Percentiles rank a stretch among this genome's conserved stretches.
Evolutionary conservation across 1,284 basidiomycete genomes (phyloP).

Genomic region (Takashimella tepidaria): DNA sequence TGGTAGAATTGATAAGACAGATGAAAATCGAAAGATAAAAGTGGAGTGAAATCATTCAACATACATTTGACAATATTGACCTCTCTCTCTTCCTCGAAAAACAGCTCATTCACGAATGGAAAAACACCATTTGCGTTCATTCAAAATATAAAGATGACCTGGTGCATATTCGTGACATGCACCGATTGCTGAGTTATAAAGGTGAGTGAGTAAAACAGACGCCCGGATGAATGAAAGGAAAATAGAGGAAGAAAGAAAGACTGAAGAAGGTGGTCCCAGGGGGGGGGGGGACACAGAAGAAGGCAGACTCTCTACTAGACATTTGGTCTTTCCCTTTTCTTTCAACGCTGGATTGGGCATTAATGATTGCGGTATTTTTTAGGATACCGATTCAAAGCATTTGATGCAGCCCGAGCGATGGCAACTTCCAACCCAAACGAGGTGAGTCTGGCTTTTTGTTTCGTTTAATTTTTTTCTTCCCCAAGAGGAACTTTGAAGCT

Average conservation of each 20-base stretch:
- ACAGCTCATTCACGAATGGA: conserved; percentile 78
- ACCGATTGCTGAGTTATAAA: conserved; percentile 89
- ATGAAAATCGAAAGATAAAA: no score
- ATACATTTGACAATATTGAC: not conserved
- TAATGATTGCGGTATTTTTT: conserved; percentile 1
- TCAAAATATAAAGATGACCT: conserved; percentile 95
- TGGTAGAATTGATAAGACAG: no score
- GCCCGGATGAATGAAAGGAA: no score
- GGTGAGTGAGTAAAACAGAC: conserved; percentile 48
- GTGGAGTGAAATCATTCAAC: no score
- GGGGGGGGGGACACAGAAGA: no score
- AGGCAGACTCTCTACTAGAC: no score
- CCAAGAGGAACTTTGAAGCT: no score
- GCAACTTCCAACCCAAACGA: conserved; percentile 51
- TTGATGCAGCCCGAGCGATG: conserved; percentile 51
- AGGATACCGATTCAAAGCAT: conserved; percentile 82
- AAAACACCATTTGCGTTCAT: conserved; percentile 82
- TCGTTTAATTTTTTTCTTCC: no score
- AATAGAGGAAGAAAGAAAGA: no score
- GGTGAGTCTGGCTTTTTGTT: conserved; percentile 41
- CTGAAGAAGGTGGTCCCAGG: no score
- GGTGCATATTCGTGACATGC: conserved; percentile 97
- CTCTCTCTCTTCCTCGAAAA: not conserved
- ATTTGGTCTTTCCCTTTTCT: no score
- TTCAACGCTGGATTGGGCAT: not conserved